Conservation (phyloP, 2,329 filamentous ascomycete species). For the Cercospora berteroae region DNA sequence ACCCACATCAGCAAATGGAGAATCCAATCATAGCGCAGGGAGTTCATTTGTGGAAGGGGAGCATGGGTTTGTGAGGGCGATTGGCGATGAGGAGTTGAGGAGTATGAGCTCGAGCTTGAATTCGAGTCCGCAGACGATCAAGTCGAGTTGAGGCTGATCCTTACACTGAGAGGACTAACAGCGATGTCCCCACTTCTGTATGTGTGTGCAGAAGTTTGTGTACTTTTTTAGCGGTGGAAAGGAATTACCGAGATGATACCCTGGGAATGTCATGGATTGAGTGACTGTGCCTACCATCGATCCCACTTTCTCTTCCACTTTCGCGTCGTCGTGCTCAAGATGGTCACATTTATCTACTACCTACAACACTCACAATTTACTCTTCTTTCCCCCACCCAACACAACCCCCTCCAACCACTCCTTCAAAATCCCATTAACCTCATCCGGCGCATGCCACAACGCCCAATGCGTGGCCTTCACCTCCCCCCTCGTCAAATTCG, state of each 20-base stretch:
- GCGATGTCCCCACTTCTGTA: neutral
- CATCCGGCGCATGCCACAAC: slow-evolving; percentile 67
- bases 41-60: slow-evolving; percentile 22
- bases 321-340: neutral
- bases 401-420: slow-evolving; percentile 64
- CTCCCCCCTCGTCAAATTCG: slow-evolving; percentile 62
- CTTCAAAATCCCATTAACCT: slow-evolving; percentile 67
- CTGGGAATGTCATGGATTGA: slow-evolving; percentile 2
- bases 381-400: slow-evolving; percentile 42
- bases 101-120: slow-evolving; percentile 23
- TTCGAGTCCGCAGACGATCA: slow-evolving; percentile 3
- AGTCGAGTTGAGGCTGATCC: slow-evolving; percentile 1
- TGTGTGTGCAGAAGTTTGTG: neutral
- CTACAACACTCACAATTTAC: slow-evolving; percentile 42
- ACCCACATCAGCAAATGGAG: neutral
- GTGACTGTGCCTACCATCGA: neutral
- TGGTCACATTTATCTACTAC: no score
- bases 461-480: slow-evolving; percentile 80
- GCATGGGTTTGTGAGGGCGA: slow-evolving; percentile 20
- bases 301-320: neutral
- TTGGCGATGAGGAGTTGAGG: slow-evolving; percentile 23
- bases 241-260: neutral
- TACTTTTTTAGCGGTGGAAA: neutral
- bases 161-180: neutral
- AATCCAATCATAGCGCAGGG: neutral